phyloP scores from a whole-genome alignment of 306 rosid genomes.

The Begonia peltatifolia region DNA sequence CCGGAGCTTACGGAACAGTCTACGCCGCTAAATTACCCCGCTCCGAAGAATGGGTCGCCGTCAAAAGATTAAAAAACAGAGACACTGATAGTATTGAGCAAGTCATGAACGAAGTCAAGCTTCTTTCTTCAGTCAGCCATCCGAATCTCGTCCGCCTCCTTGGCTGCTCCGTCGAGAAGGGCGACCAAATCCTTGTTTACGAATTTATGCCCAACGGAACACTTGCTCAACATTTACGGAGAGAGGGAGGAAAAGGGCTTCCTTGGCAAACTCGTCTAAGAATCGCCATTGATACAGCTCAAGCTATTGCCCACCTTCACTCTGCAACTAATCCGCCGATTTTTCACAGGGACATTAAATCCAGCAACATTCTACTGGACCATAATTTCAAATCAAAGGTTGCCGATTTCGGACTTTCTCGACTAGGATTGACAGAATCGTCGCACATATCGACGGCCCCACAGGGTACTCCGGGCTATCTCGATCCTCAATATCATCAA shows the following conservation, averaged over 20 bases:
- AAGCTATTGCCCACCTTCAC: conserved; percentile 82
- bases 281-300: conserved; percentile 78
- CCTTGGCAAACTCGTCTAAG: conserved; percentile 57
- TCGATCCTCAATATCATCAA: conserved; percentile 93
- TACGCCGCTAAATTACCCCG: conserved; percentile 59
- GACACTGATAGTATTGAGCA: conserved; percentile 65
- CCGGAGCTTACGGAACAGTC: conserved; percentile 87
- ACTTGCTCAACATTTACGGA: conserved; percentile 58
- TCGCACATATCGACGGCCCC: conserved; percentile 93
- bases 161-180: conserved; percentile 74
- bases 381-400: conserved; percentile 51
- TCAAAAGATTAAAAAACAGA: conserved; percentile 56
- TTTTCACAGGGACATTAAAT: conserved; percentile 80
- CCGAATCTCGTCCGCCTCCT: conserved; percentile 64
- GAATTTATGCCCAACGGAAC: conserved; percentile 96
- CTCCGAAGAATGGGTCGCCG: conserved; percentile 61
- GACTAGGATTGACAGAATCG: conserved; percentile 60
- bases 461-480: conserved; percentile 93
- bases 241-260: conserved; percentile 75
- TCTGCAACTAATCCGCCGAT: conserved; percentile 61
- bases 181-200: conserved; percentile 70
- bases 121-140: conserved; percentile 69
- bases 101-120: conserved; percentile 76
- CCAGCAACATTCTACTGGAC: conserved; percentile 80
- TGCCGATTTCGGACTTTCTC: conserved; percentile 92